Conservation (phyloP, 768 basidiomycete species). For the Lyophyllum atratum region DNA sequence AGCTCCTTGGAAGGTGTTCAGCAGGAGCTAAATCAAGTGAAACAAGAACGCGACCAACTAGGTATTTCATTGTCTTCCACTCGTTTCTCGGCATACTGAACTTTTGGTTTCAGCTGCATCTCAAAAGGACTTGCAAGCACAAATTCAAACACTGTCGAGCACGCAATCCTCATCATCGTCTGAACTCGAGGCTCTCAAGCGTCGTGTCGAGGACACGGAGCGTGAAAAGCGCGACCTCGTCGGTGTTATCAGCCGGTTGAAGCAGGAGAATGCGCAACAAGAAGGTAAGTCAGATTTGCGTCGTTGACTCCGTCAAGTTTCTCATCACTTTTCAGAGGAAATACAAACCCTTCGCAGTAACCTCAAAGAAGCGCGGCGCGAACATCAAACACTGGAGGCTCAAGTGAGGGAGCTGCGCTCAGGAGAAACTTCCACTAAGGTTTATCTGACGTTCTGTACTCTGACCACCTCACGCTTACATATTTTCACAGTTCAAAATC, state of each 20-base stretch:
- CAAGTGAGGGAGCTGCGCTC: constrained; percentile 76
- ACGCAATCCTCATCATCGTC: constrained; percentile 64
- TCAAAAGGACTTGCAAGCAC: constrained; percentile 49
- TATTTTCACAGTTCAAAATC: constrained; percentile 70
- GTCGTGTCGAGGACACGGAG: constrained; percentile 72
- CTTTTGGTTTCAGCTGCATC: constrained; percentile 40
- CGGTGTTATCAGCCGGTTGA: constrained; percentile 78
- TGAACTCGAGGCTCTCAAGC: constrained; percentile 59
- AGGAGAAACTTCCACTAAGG: constrained; percentile 75
- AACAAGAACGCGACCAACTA: constrained; percentile 66
- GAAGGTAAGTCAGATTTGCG: constrained; percentile 59
- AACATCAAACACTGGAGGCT: constrained; percentile 65
- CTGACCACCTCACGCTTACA: neutral
- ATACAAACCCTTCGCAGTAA: constrained; percentile 65
- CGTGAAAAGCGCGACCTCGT: constrained; percentile 91
- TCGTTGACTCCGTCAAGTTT: neutral
- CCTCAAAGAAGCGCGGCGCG: constrained; percentile 76
- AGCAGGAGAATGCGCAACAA: constrained; percentile 71
- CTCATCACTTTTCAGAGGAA: constrained; percentile 53
- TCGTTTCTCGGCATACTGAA: constrained; percentile 19
- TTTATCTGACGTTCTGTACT: constrained; percentile 26
- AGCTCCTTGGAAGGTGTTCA: constrained; percentile 49
- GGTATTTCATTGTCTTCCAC: constrained; percentile 37
- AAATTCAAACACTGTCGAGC: constrained; percentile 56
- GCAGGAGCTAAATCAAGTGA: constrained; percentile 55